Evolutionary conservation across 331 rosid genomes (phyloP).

Genomic region (Acacia pycnantha): DNA sequence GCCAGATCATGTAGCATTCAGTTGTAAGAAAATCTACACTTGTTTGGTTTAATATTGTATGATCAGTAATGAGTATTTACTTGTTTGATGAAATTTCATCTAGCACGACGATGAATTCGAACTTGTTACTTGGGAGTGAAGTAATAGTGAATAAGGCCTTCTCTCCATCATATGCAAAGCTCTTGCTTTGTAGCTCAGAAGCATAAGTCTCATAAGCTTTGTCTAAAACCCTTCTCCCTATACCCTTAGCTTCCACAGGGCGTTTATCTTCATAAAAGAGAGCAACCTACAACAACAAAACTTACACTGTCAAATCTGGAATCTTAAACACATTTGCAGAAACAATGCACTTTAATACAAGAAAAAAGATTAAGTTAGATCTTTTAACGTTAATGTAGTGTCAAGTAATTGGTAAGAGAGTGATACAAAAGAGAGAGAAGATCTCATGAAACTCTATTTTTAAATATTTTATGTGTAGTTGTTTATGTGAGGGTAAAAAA

Average conservation of each 20-base stretch:
- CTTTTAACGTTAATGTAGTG: no score
- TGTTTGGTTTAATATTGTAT: background rate
- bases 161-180: conserved; percentile 45
- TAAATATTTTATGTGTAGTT: no score
- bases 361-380: no score
- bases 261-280: conserved; percentile 31
- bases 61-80: background rate
- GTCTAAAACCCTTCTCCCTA: conserved; percentile 37
- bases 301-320: background rate
- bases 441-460: no score
- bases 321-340: background rate
- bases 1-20: background rate
- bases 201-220: conserved; percentile 20
- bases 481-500: no score
- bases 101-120: conserved; percentile 19
- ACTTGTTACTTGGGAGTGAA: conserved; percentile 4
- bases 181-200: background rate
- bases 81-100: conserved; percentile 34
- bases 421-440: no score
- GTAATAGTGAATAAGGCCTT: conserved; percentile 37
- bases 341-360: no score
- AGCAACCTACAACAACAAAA: conserved; percentile 33
- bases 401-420: no score
- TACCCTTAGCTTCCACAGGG: conserved; percentile 22
- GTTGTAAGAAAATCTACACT: background rate